Evolutionary conservation across 225 moss, liverwort and hornwort genomes (phyloP).

Genomic region (Lunularia cruciata): DNA sequence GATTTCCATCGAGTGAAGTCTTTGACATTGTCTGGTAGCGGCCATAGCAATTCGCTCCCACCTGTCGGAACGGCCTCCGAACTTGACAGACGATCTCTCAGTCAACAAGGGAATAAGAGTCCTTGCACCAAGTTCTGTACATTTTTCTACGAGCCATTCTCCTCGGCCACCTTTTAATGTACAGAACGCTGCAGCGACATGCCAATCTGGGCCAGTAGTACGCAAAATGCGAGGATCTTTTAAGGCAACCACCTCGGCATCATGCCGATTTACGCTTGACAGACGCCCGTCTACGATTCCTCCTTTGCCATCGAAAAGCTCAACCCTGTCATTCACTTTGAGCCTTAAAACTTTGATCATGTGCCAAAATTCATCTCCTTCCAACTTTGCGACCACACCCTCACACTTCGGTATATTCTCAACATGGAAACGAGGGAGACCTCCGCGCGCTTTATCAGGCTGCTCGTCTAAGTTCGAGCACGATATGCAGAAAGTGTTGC

Average conservation of each 20-base stretch:
- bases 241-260: constrained; percentile 60
- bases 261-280: constrained; percentile 52
- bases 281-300: constrained; percentile 61
- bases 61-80: constrained; percentile 67
- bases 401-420: constrained; percentile 53
- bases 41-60: constrained; percentile 92
- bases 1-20: constrained; percentile 43
- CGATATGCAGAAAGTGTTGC: not conserved
- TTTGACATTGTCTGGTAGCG: constrained; percentile 86
- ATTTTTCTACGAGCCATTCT: constrained; percentile 98
- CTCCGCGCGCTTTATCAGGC: constrained; percentile 68
- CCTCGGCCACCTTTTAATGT: constrained; percentile 88
- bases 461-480: constrained; percentile 29
- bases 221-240: constrained; percentile 49
- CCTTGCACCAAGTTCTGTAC: constrained; percentile 83
- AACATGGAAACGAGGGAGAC: constrained; percentile 82
- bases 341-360: constrained; percentile 88
- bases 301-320: constrained; percentile 90
- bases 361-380: constrained; percentile 93
- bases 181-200: constrained; percentile 90
- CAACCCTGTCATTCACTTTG: constrained; percentile 82
- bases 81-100: constrained; percentile 60
- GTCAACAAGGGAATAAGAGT: constrained; percentile 82
- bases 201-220: constrained; percentile 65
- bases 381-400: constrained; percentile 69